Evolutionary conservation across 495 filamentous ascomycete species (phyloP).

Genomic region (Neurospora sp.): DNA sequence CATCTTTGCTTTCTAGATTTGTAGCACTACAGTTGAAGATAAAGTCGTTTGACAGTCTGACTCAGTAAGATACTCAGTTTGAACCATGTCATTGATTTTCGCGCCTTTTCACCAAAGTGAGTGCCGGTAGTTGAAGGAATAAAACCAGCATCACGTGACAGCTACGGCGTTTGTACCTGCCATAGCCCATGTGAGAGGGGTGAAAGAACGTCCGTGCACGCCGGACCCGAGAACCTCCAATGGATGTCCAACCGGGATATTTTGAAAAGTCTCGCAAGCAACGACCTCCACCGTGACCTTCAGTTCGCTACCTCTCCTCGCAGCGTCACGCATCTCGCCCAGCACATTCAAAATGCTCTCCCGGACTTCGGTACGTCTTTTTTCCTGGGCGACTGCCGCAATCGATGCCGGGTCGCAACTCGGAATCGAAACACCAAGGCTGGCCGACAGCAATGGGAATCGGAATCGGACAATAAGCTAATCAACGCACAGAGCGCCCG

Average conservation of each 20-base stretch:
- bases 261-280: conserved; percentile 30
- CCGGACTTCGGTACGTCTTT: conserved; percentile 51
- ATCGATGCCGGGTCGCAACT: background rate
- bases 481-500: conserved; percentile 46
- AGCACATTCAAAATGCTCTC: conserved; percentile 48
- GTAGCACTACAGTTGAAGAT: background rate
- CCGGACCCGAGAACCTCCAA: conserved; percentile 8
- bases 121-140: background rate
- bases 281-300: conserved; percentile 21
- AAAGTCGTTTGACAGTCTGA: too few relatives aligned
- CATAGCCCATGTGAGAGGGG: background rate
- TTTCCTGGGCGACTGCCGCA: background rate
- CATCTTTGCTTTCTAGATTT: background rate
- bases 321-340: conserved; percentile 12
- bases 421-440: background rate
- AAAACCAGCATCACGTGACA: background rate
- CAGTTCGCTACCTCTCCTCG: background rate
- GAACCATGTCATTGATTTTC: too few relatives aligned
- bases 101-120: background rate
- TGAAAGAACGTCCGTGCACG: background rate
- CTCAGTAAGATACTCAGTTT: too few relatives aligned
- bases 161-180: background rate
- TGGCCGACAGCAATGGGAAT: background rate
- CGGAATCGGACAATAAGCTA: background rate
- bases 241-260: conserved; percentile 13